These are phyloP conservation scores for Arabidopsis hybrid DNA, from an alignment of 441 rosid genomes.

Conservation along the genomic window DNA sequence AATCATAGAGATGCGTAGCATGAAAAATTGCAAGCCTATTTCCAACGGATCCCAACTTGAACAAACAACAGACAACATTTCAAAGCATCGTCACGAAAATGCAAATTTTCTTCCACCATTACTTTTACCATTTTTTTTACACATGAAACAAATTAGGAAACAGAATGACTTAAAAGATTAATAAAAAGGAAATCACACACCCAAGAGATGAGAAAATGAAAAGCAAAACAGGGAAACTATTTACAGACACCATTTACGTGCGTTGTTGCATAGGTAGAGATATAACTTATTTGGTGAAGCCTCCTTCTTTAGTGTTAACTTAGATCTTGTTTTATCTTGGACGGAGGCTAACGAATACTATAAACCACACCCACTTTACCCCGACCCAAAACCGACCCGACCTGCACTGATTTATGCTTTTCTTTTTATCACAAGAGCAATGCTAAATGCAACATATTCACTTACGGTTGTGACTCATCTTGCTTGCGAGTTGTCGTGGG, in stretches of 20 bases:
- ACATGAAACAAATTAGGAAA: constrained; percentile 44
- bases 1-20: neutral
- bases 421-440: constrained; percentile 18
- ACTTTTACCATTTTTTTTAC: constrained; percentile 44
- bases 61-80: neutral
- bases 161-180: constrained; percentile 19
- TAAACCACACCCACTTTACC: constrained; percentile 46
- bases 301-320: constrained; percentile 39
- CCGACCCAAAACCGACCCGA: constrained; percentile 18
- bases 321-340: constrained; percentile 34
- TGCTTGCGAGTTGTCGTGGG: constrained; percentile 65
- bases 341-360: constrained; percentile 49
- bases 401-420: constrained; percentile 23
- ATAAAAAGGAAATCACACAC: constrained; percentile 41
- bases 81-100: constrained; percentile 21
- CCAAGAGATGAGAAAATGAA: constrained; percentile 29
- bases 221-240: constrained; percentile 40
- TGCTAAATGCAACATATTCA: constrained; percentile 26
- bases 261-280: constrained; percentile 34
- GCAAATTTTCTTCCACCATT: constrained; percentile 38
- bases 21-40: neutral
- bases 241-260: constrained; percentile 46
- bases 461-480: constrained; percentile 31
- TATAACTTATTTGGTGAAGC: constrained; percentile 47
- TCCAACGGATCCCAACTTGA: neutral